Evolutionary conservation across 2,329 filamentous ascomycete species (phyloP), one percentile per base, ranked within the genome.

Genomic region (Bertia moriformis): DNA sequence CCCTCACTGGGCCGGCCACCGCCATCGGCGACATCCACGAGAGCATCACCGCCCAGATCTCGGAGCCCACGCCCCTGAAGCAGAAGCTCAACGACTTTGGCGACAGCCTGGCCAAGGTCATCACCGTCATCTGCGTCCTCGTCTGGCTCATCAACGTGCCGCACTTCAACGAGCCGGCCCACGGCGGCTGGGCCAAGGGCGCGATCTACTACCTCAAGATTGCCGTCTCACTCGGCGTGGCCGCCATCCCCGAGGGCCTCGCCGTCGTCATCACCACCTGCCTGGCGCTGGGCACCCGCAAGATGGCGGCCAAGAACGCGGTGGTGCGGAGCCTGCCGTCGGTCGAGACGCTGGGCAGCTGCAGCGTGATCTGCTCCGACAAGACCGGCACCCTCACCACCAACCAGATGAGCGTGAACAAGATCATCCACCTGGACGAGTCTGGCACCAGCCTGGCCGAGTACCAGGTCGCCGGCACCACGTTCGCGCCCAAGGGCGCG

Each of bases 151-250:
- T 98, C 70, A 98, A 98, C 65, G 85, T 96, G 49, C 81, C 84
- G 52, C 86, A 98, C 66, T 98, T 98, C 69, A 91, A 77, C 54
- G 91, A 98, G 53, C 86, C 88, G 19, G 82, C 83, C 47, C 89
- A 96, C 51, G 91, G 91, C 51, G 83, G 77, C 59, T 95, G 87
- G 80, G 74, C 85, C 46, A 98, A 96, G 68, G 91, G 91, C 43
- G 91, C 91, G 43, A 96, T 98, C 53, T 98, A 98, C 71, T 98
- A 98, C 61, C 76, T 98, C 51, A 98, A 98, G 71, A 98, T 98
- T 55, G 91, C 91, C 32, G 93, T 98, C 32, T 98, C 91, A 38
- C 82, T 98, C 27, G 93, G 91, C 60, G 91, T 98, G 32, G 91
- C 91, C 36, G 91, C 93, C 47, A 98, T 98, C 53, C 91, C 91